phyloP scores from a whole-genome alignment of 164 flowering plant species.

The Hamamelis virginiana region DNA sequence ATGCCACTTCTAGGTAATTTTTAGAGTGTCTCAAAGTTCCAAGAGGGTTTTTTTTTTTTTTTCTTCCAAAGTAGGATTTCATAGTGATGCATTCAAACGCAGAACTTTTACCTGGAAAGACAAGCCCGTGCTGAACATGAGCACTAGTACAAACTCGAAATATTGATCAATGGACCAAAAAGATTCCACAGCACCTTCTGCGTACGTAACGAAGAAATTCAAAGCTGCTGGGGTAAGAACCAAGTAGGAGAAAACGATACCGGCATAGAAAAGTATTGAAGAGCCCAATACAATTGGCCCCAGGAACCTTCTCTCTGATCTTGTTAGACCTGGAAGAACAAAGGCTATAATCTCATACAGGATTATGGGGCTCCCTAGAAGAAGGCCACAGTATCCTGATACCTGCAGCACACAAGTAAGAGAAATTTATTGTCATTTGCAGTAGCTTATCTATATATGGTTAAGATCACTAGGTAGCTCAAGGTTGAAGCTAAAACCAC shows the following conservation, averaged over 20 bases:
- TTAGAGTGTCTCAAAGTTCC: too few relatives aligned
- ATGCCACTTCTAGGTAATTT: too few relatives aligned
- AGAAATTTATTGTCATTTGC: background rate
- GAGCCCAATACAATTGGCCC: constrained; percentile 96
- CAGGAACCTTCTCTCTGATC: constrained; percentile 76
- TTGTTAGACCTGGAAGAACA: constrained; percentile 92
- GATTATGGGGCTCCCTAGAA: constrained; percentile 87
- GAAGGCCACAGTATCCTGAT: constrained; percentile 97
- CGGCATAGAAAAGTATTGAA: constrained; percentile 90
- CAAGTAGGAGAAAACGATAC: constrained; percentile 74
- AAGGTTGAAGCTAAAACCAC: background rate
- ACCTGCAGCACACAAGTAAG: constrained; percentile 51
- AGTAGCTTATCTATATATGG: too few relatives aligned
- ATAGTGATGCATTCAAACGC: background rate
- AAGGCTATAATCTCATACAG: constrained; percentile 96
- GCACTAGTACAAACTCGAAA: constrained; percentile 94
- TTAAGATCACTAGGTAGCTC: background rate
- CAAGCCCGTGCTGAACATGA: constrained; percentile 95
- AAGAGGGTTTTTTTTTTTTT: too few relatives aligned
- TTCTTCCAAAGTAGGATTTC: too few relatives aligned
- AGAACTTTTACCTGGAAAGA: constrained; percentile 79
- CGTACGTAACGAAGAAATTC: constrained; percentile 88
- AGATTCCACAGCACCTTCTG: constrained; percentile 97
- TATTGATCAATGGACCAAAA: constrained; percentile 98
- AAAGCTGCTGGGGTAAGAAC: constrained; percentile 96